Percentiles rank a stretch among this genome's conserved stretches.
These are phyloP conservation scores for Lithocarpus polystachyus DNA, from an alignment of 306 rosid species.

Conservation along the genomic window DNA sequence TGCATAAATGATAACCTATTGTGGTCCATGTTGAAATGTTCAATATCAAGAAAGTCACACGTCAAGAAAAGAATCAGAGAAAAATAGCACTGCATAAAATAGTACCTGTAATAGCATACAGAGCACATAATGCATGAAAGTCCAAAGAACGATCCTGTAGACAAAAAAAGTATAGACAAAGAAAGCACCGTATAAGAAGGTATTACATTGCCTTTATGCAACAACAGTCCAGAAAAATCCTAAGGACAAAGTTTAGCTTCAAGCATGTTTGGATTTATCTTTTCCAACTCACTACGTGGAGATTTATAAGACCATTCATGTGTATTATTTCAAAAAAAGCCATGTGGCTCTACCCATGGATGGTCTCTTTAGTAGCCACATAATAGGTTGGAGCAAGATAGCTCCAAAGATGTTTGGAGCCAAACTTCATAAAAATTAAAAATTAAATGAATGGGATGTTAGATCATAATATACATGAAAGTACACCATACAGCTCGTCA, in stretches of 20 bases:
- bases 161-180: conserved; percentile 17
- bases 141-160: conserved; percentile 86
- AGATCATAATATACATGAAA: neutral
- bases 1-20: neutral
- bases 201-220: neutral
- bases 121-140: conserved; percentile 65
- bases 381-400: too few species aligned
- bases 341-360: too few species aligned
- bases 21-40: too few species aligned
- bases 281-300: too few species aligned
- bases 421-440: neutral
- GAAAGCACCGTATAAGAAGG: neutral
- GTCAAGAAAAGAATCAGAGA: neutral
- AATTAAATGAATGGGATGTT: neutral
- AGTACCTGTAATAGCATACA: conserved; percentile 84
- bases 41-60: too few species aligned
- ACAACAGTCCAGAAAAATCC: neutral
- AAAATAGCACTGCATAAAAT: conserved; percentile 5
- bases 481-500: neutral
- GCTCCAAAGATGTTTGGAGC: too few species aligned
- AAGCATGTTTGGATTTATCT: too few species aligned
- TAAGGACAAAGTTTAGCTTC: too few species aligned
- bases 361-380: too few species aligned
- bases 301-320: too few species aligned
- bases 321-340: too few species aligned